These are phyloP conservation scores for Penicillium sp. DNA, from an alignment of 2,329 filamentous ascomycete genomes.

Conservation along the genomic window DNA sequence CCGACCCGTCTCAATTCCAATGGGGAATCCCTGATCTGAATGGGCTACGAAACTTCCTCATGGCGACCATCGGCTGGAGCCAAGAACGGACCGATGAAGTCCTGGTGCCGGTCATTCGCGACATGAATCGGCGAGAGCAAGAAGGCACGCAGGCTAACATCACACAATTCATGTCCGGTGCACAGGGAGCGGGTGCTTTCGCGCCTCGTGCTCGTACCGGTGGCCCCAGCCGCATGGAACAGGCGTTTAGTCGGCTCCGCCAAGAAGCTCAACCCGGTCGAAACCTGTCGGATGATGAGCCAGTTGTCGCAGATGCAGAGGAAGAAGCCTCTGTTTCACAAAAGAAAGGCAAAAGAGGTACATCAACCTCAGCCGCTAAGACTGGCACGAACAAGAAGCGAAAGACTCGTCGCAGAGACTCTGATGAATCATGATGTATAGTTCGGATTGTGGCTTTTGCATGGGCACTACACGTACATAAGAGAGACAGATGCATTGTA, in stretches of 20 bases:
- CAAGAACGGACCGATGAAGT: slow-evolving; percentile 93
- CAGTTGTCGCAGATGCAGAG: background rate
- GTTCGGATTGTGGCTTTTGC: background rate
- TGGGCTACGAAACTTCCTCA: slow-evolving; percentile 77
- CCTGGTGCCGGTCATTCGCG: slow-evolving; percentile 87
- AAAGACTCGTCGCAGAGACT: slow-evolving; percentile 19
- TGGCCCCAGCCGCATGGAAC: slow-evolving; percentile 71
- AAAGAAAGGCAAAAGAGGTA: slow-evolving; percentile 15
- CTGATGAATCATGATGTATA: background rate
- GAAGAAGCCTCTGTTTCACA: slow-evolving; percentile 5
- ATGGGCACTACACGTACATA: background rate
- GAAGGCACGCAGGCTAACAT: slow-evolving; percentile 97
- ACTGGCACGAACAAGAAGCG: slow-evolving; percentile 27
- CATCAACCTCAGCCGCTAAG: slow-evolving; percentile 18
- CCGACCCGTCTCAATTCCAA: slow-evolving; percentile 73
- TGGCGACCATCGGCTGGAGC: slow-evolving; percentile 89
- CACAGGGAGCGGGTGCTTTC: slow-evolving; percentile 59
- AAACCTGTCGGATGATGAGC: slow-evolving; percentile 2
- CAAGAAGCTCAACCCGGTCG: slow-evolving; percentile 48
- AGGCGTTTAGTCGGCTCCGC: slow-evolving; percentile 68
- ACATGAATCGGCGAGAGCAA: slow-evolving; percentile 84
- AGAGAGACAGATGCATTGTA: background rate
- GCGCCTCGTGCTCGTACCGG: slow-evolving; percentile 64
- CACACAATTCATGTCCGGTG: slow-evolving; percentile 82
- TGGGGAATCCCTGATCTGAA: slow-evolving; percentile 96